Evolutionary conservation across 768 basidiomycete genomes (phyloP), one percentile per base, ranked within the genome.

Genomic region (Boletus coccyginus): DNA sequence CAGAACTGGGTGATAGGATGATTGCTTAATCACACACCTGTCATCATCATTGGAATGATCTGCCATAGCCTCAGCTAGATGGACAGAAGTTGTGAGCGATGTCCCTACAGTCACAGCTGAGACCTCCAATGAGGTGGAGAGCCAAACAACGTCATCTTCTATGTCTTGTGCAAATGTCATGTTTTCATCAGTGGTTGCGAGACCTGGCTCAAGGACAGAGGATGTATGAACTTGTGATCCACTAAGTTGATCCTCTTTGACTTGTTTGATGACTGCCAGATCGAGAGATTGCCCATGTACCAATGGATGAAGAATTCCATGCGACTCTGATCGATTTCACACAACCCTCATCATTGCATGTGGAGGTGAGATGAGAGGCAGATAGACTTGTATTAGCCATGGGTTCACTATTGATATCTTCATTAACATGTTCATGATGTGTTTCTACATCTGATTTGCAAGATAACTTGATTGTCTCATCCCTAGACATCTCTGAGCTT

Each of bases 401-500:
- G 29, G 1, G 7, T 35, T 62, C n/a, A 33, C 35, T 17, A 16
- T 45, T 36, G 9, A n/a, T 7, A 14, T 9, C 41, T 41, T 27
- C 43, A 11, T 12, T 16, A 2, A 11, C 4, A n/a, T n/a, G 24
- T 13, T n/a, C 47, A 1, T 13, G 46, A 24, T n/a, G 19, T 16
- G 17, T 46, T 3, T n/a, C 46, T 12, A 7, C 6, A 13, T 46
- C 43, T n/a, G n/a, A n/a, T n/a, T n/a, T n/a, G n/a, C n/a, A n/a
- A n/a, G n/a, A n/a, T 7, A 33, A 29, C 8, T 24, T 17, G 32
- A 42, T 24, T 17, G 24, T 38, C 21, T 39, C 46, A 16, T 49
- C 39, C 39, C 62, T 63, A 17, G 4, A 19, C 3, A 46, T 38
- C 21, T 14, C 19, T 64, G 39, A 60, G 33, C 13, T 41, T 36